Conservation (phyloP, 2,329 filamentous ascomycete genomes). For the Trichoderma sp. region DNA sequence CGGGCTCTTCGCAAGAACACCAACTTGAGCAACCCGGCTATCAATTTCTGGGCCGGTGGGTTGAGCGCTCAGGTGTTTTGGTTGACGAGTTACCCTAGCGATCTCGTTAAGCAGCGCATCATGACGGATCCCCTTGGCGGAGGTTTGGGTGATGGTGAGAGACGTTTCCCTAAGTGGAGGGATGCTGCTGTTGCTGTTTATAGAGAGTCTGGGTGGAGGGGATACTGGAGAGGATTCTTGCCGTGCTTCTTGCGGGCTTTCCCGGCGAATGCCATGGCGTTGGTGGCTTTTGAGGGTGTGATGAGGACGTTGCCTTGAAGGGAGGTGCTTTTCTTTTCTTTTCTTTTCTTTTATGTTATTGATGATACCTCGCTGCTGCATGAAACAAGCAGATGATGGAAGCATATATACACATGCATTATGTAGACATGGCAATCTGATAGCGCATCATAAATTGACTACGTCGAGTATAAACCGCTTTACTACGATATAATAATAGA, state of each 20-base stretch:
- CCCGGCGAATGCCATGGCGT: slow-evolving; percentile 89
- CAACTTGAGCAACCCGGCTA: slow-evolving; percentile 66
- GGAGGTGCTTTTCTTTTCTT: neutral
- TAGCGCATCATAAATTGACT: neutral
- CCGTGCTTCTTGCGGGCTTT: slow-evolving; percentile 93
- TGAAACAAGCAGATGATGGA: neutral
- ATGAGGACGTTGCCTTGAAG: slow-evolving; percentile 63
- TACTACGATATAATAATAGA: neutral
- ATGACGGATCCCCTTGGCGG: slow-evolving; percentile 92
- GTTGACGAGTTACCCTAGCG: slow-evolving; percentile 85
- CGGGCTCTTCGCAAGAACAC: slow-evolving; percentile 65
- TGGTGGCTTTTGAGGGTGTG: slow-evolving; percentile 89
- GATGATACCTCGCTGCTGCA: neutral
- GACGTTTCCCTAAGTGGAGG: slow-evolving; percentile 71
- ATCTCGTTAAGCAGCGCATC: slow-evolving; percentile 92
- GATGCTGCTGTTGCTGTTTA: slow-evolving; percentile 77
- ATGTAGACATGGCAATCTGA: neutral
- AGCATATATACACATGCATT: neutral
- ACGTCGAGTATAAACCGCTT: neutral
- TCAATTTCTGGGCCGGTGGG: slow-evolving; percentile 98
- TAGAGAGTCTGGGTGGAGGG: slow-evolving; percentile 69
- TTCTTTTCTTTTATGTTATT: neutral
- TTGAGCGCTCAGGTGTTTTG: slow-evolving; percentile 93
- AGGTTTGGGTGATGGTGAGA: slow-evolving; percentile 61
- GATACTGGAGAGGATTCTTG: slow-evolving; percentile 90